phyloP scores from a whole-genome alignment of 257 asterid genomes.

The Datura wrightii region DNA sequence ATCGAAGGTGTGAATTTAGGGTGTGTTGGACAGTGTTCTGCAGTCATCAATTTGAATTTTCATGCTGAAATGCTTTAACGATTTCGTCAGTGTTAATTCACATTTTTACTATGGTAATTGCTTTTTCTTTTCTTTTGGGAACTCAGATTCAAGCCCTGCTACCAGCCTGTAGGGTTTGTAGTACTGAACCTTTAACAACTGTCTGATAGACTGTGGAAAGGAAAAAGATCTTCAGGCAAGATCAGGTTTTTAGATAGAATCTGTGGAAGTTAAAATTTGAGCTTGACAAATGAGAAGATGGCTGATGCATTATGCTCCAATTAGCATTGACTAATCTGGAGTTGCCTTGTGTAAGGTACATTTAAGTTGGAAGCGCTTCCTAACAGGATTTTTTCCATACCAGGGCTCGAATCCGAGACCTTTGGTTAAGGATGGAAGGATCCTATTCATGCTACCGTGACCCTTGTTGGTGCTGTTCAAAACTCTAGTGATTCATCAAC shows the following conservation, averaged over 20 bases:
- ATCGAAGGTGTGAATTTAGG: not conserved
- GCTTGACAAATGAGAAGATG: not conserved
- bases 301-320: not conserved
- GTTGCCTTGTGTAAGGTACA: too few species aligned
- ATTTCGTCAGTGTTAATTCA: not conserved
- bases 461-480: not conserved
- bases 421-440: not conserved
- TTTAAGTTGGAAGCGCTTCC: too few species aligned
- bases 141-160: not conserved
- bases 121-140: not conserved
- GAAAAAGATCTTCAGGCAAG: not conserved
- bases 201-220: not conserved
- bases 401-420: not conserved
- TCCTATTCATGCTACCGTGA: not conserved
- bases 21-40: not conserved
- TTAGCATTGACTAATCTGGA: not conserved
- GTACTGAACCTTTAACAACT: not conserved
- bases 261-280: not conserved
- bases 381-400: not conserved
- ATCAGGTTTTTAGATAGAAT: not conserved
- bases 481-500: conserved; percentile 5
- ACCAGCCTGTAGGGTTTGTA: not conserved
- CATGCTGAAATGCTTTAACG: not conserved
- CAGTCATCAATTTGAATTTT: not conserved
- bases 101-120: not conserved